These are phyloP conservation scores for Kwoniella heveanensis DNA, from an alignment of 768 basidiomycete genomes.

Conservation along the genomic window DNA sequence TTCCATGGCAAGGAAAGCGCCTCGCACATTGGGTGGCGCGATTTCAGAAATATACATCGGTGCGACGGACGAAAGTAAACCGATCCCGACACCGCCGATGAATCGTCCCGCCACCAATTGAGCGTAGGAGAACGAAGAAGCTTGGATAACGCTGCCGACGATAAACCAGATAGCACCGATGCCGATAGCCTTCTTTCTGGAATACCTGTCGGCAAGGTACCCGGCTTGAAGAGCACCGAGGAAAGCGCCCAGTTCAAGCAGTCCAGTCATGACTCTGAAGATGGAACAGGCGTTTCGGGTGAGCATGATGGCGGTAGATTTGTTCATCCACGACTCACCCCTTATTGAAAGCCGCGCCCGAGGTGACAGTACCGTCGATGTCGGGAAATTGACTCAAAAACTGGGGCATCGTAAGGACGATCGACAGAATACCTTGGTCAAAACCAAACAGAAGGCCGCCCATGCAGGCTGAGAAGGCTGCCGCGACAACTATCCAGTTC, in stretches of 20 bases:
- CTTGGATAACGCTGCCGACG: slow-evolving; percentile 39
- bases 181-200: slow-evolving; percentile 61
- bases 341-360: slow-evolving; percentile 5
- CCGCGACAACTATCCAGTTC: too few relatives aligned
- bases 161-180: slow-evolving; percentile 25
- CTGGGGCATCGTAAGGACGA: slow-evolving; percentile 4
- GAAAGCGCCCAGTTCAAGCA: slow-evolving; percentile 63
- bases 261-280: slow-evolving; percentile 4
- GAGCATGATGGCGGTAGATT: too few relatives aligned
- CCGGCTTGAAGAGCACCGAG: slow-evolving; percentile 72
- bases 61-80: slow-evolving; percentile 4
- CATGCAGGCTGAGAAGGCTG: too few relatives aligned
- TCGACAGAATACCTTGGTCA: too few relatives aligned
- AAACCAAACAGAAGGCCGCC: too few relatives aligned
- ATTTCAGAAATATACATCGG: slow-evolving; percentile 12
- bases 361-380: neutral
- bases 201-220: slow-evolving; percentile 68
- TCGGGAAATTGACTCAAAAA: slow-evolving; percentile 6
- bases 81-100: slow-evolving; percentile 15
- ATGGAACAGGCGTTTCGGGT: too few relatives aligned
- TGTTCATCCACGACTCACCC: slow-evolving; percentile 1
- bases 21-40: slow-evolving; percentile 20
- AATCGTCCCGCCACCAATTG: slow-evolving; percentile 6
- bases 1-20: slow-evolving; percentile 25
- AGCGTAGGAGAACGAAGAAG: slow-evolving; percentile 18